Conservation (phyloP, 257 asterid species). For the Capsicum pubescens region DNA sequence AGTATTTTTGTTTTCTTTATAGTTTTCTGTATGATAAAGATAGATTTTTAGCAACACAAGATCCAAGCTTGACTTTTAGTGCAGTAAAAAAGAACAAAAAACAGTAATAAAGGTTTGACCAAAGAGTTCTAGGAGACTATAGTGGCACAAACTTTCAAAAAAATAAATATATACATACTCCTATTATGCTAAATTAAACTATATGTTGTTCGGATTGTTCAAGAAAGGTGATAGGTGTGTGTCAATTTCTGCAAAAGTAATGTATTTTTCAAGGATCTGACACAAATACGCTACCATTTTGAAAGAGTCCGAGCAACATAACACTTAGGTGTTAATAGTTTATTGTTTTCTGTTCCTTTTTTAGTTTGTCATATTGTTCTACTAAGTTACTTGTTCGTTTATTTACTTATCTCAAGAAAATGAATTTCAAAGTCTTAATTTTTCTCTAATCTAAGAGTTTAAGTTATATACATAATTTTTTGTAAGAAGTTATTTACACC, state of each 20-base stretch:
- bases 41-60: neutral
- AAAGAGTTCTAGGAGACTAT: neutral
- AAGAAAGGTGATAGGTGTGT: too few relatives aligned
- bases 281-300: too few relatives aligned
- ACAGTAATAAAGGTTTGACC: neutral
- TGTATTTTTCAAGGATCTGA: too few relatives aligned
- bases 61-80: constrained; percentile 24
- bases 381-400: too few relatives aligned
- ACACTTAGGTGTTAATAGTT: too few relatives aligned
- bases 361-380: too few relatives aligned
- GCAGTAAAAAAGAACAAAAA: neutral
- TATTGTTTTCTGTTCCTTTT: too few relatives aligned
- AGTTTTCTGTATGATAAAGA: constrained; percentile 1
- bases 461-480: neutral
- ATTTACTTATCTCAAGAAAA: neutral
- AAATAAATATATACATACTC: neutral
- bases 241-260: too few relatives aligned
- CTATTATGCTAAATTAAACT: too few relatives aligned
- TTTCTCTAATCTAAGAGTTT: neutral
- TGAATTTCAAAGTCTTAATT: neutral
- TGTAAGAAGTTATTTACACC: too few relatives aligned
- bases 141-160: constrained; percentile 26
- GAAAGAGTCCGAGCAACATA: too few relatives aligned
- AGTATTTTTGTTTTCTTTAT: neutral
- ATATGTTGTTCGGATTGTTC: too few relatives aligned